Conservation (phyloP, 371 early-diverging fungal genomes). For the Mortierella sp. region DNA sequence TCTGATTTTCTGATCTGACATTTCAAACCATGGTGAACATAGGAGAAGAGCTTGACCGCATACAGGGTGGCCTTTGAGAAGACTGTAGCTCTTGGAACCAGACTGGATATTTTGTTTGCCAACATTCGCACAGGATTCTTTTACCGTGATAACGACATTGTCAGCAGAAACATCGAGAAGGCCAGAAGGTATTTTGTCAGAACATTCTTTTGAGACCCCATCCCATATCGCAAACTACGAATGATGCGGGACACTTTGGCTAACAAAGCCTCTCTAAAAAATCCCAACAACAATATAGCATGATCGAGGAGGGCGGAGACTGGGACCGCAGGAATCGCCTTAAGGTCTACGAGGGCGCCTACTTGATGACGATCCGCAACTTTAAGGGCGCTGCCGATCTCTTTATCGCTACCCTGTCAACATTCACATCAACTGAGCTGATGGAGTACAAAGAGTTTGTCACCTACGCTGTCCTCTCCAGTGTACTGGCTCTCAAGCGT, state of each 20-base stretch:
- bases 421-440: conserved; percentile 98
- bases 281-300: conserved; percentile 59
- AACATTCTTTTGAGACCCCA: background rate
- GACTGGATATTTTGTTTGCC: conserved; percentile 95
- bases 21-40: conserved; percentile 2
- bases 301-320: conserved; percentile 99
- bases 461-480: conserved; percentile 93
- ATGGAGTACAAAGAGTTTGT: conserved; percentile 99
- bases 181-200: conserved; percentile 67
- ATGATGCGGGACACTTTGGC: background rate
- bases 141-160: conserved; percentile 85
- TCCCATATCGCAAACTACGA: background rate
- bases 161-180: conserved; percentile 86
- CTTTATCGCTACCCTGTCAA: conserved; percentile 96
- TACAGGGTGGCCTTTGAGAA: conserved; percentile 88
- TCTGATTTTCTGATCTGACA: background rate
- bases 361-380: conserved; percentile 93
- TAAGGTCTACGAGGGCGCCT: conserved; percentile 98
- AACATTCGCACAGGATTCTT: conserved; percentile 97
- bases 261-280: background rate
- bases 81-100: conserved; percentile 91
- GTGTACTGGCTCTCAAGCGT: conserved; percentile 91
- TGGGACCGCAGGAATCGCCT: conserved; percentile 99
- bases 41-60: conserved; percentile 90
- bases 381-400: conserved; percentile 94